A percentile compares a stretch with the other conserved stretches of the same genome.
phyloP scores from a whole-genome alignment of 164 flowering plant species.

The Paratinospora sagittata region DNA sequence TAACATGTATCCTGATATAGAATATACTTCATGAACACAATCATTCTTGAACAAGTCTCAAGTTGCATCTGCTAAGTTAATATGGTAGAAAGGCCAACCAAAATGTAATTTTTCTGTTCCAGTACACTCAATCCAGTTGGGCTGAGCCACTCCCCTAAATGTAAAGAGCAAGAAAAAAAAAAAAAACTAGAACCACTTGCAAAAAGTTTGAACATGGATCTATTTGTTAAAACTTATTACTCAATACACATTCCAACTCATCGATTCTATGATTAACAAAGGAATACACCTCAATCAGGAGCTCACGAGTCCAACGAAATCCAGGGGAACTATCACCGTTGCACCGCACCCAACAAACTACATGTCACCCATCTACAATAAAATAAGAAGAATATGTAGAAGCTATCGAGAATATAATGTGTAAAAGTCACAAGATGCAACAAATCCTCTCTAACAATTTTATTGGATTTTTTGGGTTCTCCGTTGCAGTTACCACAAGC shows the following conservation, averaged over 20 bases:
- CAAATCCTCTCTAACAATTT: neutral
- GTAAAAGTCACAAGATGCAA: neutral
- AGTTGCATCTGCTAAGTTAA: neutral
- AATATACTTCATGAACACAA: neutral
- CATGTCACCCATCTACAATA: constrained; percentile 68
- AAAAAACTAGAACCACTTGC: neutral
- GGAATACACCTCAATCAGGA: constrained; percentile 19
- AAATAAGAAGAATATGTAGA: constrained; percentile 16
- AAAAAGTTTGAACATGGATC: neutral
- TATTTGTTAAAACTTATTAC: neutral
- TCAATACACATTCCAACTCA: constrained; percentile 3
- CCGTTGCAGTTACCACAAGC: no score
- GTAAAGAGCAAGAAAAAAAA: neutral
- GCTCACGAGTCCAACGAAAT: constrained; percentile 25
- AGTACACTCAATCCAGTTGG: neutral
- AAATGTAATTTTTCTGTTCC: neutral
- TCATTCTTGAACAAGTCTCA: neutral
- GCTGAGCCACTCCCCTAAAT: neutral
- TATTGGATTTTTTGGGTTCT: neutral
- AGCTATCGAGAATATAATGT: neutral
- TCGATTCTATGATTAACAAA: constrained; percentile 1
- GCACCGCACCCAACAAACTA: constrained; percentile 37
- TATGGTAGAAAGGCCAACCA: neutral
- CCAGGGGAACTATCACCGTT: constrained; percentile 27
- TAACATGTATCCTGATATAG: no score